Evolutionary conservation across 768 basidiomycete species (phyloP).

Genomic region (Butyriboletus loyo): DNA sequence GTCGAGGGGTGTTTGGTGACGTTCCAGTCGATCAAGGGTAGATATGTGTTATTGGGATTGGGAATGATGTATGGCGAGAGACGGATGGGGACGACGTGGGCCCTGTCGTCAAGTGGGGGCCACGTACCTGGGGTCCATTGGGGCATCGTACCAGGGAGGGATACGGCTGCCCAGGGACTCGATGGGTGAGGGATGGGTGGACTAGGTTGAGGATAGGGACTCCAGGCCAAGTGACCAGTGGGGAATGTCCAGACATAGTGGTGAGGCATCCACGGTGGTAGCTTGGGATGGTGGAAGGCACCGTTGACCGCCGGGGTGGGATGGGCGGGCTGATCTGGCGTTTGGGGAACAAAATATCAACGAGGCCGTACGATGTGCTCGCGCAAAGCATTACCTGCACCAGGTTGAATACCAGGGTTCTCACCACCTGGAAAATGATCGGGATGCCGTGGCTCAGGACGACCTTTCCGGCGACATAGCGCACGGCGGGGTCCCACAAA

Average conservation of each 20-base stretch:
- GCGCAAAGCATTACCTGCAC: constrained; percentile 15
- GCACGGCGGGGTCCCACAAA: constrained; percentile 10
- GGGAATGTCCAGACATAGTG: constrained; percentile 26
- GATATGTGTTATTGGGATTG: constrained; percentile 29
- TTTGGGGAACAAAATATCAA: constrained; percentile 4
- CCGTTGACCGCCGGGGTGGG: not conserved
- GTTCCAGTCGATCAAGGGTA: constrained; percentile 37
- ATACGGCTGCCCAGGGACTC: constrained; percentile 15
- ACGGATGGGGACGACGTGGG: constrained; percentile 18
- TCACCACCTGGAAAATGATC: constrained; percentile 17
- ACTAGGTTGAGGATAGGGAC: constrained; percentile 19
- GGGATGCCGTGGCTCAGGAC: constrained; percentile 1
- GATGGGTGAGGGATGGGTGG: constrained; percentile 4
- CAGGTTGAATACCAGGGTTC: constrained; percentile 20
- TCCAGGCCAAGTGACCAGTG: constrained; percentile 25
- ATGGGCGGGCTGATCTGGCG: constrained; percentile 5
- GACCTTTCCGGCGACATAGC: constrained; percentile 5
- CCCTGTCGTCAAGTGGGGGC: constrained; percentile 28
- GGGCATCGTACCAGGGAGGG: constrained; percentile 22
- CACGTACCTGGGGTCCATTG: constrained; percentile 28
- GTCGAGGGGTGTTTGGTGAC: constrained; percentile 32
- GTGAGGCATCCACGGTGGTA: constrained; percentile 21
- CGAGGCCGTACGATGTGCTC: not conserved
- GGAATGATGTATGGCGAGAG: constrained; percentile 29
- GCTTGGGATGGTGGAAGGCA: not conserved